phyloP scores from a whole-genome alignment of 2,329 filamentous ascomycete genomes.

The Penicillium glabrum region DNA sequence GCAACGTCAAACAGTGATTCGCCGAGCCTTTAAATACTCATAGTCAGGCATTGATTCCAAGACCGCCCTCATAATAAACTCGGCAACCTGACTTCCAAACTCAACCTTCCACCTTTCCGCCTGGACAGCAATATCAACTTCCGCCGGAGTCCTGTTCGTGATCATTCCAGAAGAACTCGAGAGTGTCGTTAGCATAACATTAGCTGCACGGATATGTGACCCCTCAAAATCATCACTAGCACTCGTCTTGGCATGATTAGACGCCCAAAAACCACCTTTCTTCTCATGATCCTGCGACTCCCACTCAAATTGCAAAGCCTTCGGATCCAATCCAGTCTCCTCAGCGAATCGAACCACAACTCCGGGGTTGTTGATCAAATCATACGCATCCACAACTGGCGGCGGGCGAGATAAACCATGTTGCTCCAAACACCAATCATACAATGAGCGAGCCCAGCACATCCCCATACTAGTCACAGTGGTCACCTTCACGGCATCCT shows the following conservation, averaged over 20 bases:
- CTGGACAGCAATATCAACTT: slow-evolving; percentile 35
- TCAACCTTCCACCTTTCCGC: slow-evolving; percentile 37
- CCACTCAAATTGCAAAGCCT: slow-evolving; percentile 35
- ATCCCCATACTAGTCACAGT: slow-evolving; percentile 28
- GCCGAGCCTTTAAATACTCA: slow-evolving; percentile 34
- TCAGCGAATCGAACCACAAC: slow-evolving; percentile 30
- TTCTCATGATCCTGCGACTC: not conserved
- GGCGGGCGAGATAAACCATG: slow-evolving; percentile 20
- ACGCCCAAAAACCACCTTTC: not conserved
- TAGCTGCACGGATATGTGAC: not conserved
- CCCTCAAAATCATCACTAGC: not conserved
- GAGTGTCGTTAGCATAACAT: slow-evolving; percentile 31
- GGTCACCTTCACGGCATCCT: slow-evolving; percentile 13
- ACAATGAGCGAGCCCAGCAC: slow-evolving; percentile 33
- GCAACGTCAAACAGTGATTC: slow-evolving; percentile 9
- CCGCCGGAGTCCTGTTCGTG: slow-evolving; percentile 28
- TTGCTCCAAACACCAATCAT: slow-evolving; percentile 35
- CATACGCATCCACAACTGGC: slow-evolving; percentile 40
- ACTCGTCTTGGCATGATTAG: not conserved
- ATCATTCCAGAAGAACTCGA: slow-evolving; percentile 33
- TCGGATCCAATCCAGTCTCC: slow-evolving; percentile 34
- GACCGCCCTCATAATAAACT: slow-evolving; percentile 27
- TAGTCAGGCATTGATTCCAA: slow-evolving; percentile 41
- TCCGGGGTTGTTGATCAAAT: slow-evolving; percentile 36
- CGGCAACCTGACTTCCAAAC: slow-evolving; percentile 30